Evolutionary conservation across 1,139 yeast genomes (phyloP).

Genomic region (Geotrichum fermentans): DNA sequence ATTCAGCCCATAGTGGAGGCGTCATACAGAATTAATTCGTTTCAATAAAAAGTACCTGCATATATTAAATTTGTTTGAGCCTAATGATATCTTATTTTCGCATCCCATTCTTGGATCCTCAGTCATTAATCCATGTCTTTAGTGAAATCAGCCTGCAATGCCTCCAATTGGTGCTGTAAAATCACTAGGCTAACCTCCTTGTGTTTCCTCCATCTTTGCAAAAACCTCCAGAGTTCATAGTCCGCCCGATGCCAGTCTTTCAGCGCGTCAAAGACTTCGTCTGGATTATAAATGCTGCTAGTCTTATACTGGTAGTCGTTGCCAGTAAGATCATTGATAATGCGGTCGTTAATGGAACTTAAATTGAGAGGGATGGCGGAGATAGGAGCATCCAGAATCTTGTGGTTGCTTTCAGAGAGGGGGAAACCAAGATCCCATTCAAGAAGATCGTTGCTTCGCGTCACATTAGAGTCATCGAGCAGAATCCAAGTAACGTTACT

Average conservation of each 20-base stretch:
- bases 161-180: background rate
- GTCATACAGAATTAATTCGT: too few species aligned
- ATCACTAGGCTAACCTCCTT: background rate
- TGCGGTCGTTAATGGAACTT: background rate
- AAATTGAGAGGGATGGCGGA: background rate
- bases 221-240: slow-evolving; percentile 16
- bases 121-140: too few species aligned
- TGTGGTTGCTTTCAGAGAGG: background rate
- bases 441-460: background rate
- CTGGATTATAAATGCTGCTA: background rate
- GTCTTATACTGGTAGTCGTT: slow-evolving; percentile 5
- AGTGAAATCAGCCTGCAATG: background rate
- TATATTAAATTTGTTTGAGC: too few species aligned
- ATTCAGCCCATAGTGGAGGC: too few species aligned
- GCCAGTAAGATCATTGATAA: slow-evolving; percentile 9
- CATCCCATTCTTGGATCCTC: too few species aligned
- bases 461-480: background rate
- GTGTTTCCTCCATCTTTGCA: slow-evolving; percentile 13
- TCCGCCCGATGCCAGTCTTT: slow-evolving; percentile 16
- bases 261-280: slow-evolving; percentile 11
- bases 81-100: too few species aligned
- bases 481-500: slow-evolving; percentile 17
- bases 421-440: slow-evolving; percentile 19
- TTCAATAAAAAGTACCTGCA: too few species aligned
- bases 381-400: background rate